phyloP scores from a whole-genome alignment of 805 yeast species.

The Starmerella riodocensis region DNA sequence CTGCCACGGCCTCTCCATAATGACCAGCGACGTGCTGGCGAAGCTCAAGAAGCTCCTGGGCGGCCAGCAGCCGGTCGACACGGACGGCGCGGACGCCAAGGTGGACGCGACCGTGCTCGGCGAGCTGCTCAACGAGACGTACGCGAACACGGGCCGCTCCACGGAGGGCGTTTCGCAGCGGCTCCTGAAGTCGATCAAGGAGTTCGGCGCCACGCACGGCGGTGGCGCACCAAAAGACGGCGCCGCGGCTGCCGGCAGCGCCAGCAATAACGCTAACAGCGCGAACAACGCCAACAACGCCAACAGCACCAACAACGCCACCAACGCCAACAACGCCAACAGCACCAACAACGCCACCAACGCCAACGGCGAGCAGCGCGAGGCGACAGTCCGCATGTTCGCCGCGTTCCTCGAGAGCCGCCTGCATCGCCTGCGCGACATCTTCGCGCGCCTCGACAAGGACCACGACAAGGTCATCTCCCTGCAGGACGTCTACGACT shows the following conservation, averaged over 20 bases:
- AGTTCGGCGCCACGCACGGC: too few species aligned
- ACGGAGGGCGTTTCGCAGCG: conserved; percentile 11
- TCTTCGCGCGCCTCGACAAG: conserved; percentile 23
- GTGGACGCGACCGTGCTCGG: conserved; percentile 16
- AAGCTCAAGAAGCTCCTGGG: conserved; percentile 4
- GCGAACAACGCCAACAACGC: too few species aligned
- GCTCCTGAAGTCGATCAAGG: conserved; percentile 14
- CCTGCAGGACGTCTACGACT: conserved; percentile 34
- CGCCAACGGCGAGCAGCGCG: neutral
- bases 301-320: too few species aligned
- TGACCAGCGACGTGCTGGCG: conserved; percentile 6
- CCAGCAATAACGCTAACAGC: too few species aligned
- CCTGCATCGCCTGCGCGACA: conserved; percentile 18
- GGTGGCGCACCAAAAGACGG: too few species aligned
- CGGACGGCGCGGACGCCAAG: conserved; percentile 2
- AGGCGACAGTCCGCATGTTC: conserved; percentile 12
- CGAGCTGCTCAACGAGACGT: conserved; percentile 15
- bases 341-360: conserved; percentile 4
- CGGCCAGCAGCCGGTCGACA: neutral
- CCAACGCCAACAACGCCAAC: neutral
- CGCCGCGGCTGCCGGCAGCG: too few species aligned
- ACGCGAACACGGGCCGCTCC: conserved; percentile 6
- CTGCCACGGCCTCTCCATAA: neutral
- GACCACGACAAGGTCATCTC: conserved; percentile 15
- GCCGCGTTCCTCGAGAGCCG: conserved; percentile 21